phyloP scores from a whole-genome alignment of 345 rosid species.

The thale cress (Arabidopsis thaliana) region TAIR10.1 NC_003076.8:24452001-24452500 shows the following conservation, averaged over 20 bases:
- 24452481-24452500: slow-evolving; percentile 72
- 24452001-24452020: neutral
- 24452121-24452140: slow-evolving; percentile 91
- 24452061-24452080: slow-evolving; percentile 22
- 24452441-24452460: slow-evolving; percentile 62
- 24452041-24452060: slow-evolving; percentile 6
- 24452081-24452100: slow-evolving; percentile 76
- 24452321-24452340: slow-evolving; percentile 89
- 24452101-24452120: slow-evolving; percentile 74
- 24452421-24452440: slow-evolving; percentile 82
- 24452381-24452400: slow-evolving; percentile 78
- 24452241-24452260: slow-evolving; percentile 80
- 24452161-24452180: slow-evolving; percentile 68
- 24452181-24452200: slow-evolving; percentile 68
- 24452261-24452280: slow-evolving; percentile 71
- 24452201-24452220: slow-evolving; percentile 81
- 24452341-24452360: slow-evolving; percentile 76
- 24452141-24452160: slow-evolving; percentile 76
- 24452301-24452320: slow-evolving; percentile 84
- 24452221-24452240: slow-evolving; percentile 76
- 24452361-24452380: slow-evolving; percentile 76
- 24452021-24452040: slow-evolving; percentile 4
- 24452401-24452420: slow-evolving; percentile 81
- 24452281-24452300: slow-evolving; percentile 66
- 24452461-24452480: slow-evolving; percentile 62